phyloP scores from a whole-genome alignment of 805 yeast genomes.

The Candida patagonica region DNA sequence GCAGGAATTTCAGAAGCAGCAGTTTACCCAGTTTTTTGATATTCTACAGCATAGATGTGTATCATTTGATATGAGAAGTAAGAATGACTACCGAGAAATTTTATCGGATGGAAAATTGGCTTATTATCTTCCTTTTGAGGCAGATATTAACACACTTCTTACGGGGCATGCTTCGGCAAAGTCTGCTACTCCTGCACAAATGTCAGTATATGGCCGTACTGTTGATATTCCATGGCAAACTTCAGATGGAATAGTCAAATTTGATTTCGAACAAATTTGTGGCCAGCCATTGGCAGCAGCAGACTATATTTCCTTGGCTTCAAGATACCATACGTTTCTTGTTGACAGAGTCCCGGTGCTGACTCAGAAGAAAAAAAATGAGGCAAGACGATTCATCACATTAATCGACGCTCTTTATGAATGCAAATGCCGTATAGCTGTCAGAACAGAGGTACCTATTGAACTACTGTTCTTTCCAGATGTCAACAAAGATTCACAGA shows the following conservation, averaged over 20 bases:
- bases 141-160: not conserved
- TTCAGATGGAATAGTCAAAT: slow-evolving; percentile 34
- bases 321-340: slow-evolving; percentile 47
- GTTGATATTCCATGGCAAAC: slow-evolving; percentile 38
- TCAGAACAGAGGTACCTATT: slow-evolving; percentile 41
- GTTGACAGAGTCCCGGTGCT: slow-evolving; percentile 54
- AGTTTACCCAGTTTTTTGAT: slow-evolving; percentile 47
- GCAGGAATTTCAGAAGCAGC: slow-evolving; percentile 50
- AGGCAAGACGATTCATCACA: slow-evolving; percentile 60
- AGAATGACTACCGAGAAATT: slow-evolving; percentile 44
- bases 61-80: slow-evolving; percentile 52
- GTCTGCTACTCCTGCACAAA: slow-evolving; percentile 10
- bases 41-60: slow-evolving; percentile 52
- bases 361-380: slow-evolving; percentile 49
- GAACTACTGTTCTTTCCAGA: slow-evolving; percentile 60
- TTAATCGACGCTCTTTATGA: slow-evolving; percentile 63
- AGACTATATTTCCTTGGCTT: slow-evolving; percentile 60
- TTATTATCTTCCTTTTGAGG: slow-evolving; percentile 3
- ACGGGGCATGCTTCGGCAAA: not conserved
- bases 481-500: slow-evolving; percentile 7
- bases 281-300: slow-evolving; percentile 51
- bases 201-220: slow-evolving; percentile 49
- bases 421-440: slow-evolving; percentile 48
- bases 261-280: slow-evolving; percentile 48
- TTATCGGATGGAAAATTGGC: slow-evolving; percentile 20